A percentile compares a stretch with the other conserved stretches of the same genome.
Evolutionary conservation across 768 basidiomycete species (phyloP).

Genomic region (Leccinum fibrillosum): DNA sequence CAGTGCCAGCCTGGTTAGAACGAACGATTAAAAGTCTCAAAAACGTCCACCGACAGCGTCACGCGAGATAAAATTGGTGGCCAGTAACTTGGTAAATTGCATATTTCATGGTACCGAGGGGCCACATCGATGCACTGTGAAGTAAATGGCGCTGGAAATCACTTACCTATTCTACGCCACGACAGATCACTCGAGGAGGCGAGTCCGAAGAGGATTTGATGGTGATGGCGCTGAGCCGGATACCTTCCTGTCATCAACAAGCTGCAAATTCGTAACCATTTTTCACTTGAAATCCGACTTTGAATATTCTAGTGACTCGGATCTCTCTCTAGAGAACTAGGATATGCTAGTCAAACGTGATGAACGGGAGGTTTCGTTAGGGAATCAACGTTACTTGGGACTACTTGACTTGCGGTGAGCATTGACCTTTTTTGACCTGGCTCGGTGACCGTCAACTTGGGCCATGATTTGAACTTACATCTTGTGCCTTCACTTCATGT

Average conservation of each 20-base stretch:
- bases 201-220: not conserved
- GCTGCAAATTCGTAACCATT: not conserved
- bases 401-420: not conserved
- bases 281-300: not conserved
- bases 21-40: not conserved
- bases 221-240: not conserved
- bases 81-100: not conserved
- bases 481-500: too few species aligned
- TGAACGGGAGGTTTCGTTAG: not conserved
- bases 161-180: not conserved
- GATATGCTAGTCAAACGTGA: not conserved
- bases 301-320: not conserved
- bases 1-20: not conserved
- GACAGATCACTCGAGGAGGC: not conserved
- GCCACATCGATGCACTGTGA: not conserved
- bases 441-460: too few species aligned
- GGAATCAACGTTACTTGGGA: not conserved
- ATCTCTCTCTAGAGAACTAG: not conserved
- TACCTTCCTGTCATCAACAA: not conserved
- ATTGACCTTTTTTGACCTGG: too few species aligned
- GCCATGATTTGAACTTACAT: too few species aligned
- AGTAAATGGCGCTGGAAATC: not conserved
- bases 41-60: not conserved
- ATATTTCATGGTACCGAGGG: not conserved
- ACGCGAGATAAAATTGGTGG: not conserved